These are phyloP conservation scores for Pneumocystis jirovecii DNA, from an alignment of 1,139 yeast genomes.

Conservation along the genomic window DNA sequence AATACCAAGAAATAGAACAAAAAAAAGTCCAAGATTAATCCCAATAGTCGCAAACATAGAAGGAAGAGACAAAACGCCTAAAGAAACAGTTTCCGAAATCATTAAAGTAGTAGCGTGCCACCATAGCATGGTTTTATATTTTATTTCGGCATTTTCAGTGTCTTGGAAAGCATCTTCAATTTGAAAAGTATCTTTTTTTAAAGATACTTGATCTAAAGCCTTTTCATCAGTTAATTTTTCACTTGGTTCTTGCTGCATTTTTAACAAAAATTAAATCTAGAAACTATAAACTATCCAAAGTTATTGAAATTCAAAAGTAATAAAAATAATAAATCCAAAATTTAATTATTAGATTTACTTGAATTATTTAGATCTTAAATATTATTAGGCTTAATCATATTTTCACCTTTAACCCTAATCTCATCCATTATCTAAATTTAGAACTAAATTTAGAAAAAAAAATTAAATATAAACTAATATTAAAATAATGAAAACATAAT, in stretches of 20 bases:
- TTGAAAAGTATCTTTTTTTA: neutral
- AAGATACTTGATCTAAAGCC: neutral
- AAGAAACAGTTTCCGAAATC: neutral
- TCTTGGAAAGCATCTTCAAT: neutral
- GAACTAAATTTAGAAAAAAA: neutral
- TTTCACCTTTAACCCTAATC: neutral
- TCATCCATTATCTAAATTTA: neutral
- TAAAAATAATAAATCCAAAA: neutral
- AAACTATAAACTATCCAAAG: neutral
- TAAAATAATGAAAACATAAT: neutral
- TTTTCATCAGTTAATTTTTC: neutral
- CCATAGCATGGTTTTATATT: neutral
- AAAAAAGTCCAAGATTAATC: neutral
- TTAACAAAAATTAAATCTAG: neutral
- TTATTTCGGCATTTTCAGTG: neutral
- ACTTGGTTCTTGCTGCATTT: neutral
- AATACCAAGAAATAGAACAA: neutral
- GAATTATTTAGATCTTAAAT: neutral
- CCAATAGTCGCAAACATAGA: neutral
- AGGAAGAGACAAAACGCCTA: neutral
- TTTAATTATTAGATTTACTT: neutral
- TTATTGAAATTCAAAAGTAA: neutral
- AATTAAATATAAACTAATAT: neutral
- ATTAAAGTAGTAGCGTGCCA: neutral
- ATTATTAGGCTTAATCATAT: neutral